Base-by-base conservation (phyloP, 768 basidiomycete species). In the Leccinum pellstonianum region DNA sequence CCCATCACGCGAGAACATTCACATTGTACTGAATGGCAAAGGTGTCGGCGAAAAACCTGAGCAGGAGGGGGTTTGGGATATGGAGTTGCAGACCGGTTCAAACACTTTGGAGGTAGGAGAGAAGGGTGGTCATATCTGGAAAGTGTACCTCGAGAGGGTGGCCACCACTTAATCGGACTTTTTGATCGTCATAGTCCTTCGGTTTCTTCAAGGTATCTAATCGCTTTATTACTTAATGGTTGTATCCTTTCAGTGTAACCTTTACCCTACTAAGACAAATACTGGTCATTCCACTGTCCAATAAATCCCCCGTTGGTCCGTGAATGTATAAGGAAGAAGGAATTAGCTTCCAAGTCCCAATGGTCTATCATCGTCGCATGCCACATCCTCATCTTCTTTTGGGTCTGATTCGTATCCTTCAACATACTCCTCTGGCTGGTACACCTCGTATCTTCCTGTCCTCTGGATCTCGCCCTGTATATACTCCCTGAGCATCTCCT, bases 31-130 rank as follows among this genome's bases (percentile, higher is more conserved):
- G 56, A 89, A 91, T 66, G 85, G 86, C 12, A 70, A 77, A 33
- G 55, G 80, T 4, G 73, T 85, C 19, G 75, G 79, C 29, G 79
- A 79, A 56, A 77, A 78, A 50, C 71, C 79, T 38, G 81, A 79
- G 25, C 72, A 76, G 17, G 72, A 76, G 49, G 81, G 82, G 1
- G 73, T 80, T 55, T 93, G 91, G 91, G 79, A 81, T 64, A 74
- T 90, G 15, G 80, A 81, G 17, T 73, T 91, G 17, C 77, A 82
- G 1, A 69, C 76, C 4, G 91, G 91, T 14, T 66, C 77, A 5
- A 89, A 83, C 64, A 74, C 84, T 17, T 70, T 93, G 29, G 91
- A 93, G 70, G 75, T 93, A 25, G 89, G 90, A 35, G 88, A 89
- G 75, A 81, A 80, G 66, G 86, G 83, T 35, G 88, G 88, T 10